Base-by-base conservation (phyloP, 129 eudicot genomes). In the Deinandra increscens region DNA sequence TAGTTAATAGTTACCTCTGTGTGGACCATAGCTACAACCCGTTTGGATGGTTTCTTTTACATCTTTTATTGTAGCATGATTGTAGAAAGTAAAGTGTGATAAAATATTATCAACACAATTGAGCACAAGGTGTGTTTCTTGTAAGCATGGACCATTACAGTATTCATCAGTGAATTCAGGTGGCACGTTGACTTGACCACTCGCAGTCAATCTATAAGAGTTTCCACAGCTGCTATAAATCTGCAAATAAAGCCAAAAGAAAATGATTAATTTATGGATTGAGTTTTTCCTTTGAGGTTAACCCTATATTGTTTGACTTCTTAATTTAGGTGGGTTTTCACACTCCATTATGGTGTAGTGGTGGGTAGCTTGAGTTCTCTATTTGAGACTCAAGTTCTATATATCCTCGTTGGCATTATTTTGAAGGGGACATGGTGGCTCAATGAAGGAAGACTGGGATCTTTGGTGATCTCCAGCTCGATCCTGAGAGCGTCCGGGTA, bases 1-100 rank as follows among this genome's bases (percentile, higher is more conserved):
- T 26, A 26, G 31, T 54, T 68, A 90, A 1, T 26, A 26, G 31
- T 54, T 68, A 90, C 97, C 95, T 90, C 91, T 71, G 58, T 80
- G 44, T 19, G 88, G 85, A 45, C 97, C 97, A 72, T 87, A 62
- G 76, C 84, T 70, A 62, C 95, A 87, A 37, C 89, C 97, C n/a
- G 68, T 64, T 67, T 83, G 67, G 48, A 90, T 58, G 0, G 97
- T 83, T 51, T 87, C 89, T 45, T 75, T 78, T 23, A 90, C 77
- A 46, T 84, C 87, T 20, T 68, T 19, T 50, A 85, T 46, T 0
- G 84, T 66, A 33, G 97, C 97, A 74, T 44, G 72, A 73, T 87
- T 90, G 64, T 68, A 84, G 54, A 90, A 90, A 38, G 66, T 14
- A 74, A 82, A 90, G 70, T 75, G 75, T 6, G 80, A 69, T 43